These are phyloP conservation scores for Aspergillus tamarii DNA, from an alignment of 2,329 filamentous ascomycete species.

Conservation along the genomic window DNA sequence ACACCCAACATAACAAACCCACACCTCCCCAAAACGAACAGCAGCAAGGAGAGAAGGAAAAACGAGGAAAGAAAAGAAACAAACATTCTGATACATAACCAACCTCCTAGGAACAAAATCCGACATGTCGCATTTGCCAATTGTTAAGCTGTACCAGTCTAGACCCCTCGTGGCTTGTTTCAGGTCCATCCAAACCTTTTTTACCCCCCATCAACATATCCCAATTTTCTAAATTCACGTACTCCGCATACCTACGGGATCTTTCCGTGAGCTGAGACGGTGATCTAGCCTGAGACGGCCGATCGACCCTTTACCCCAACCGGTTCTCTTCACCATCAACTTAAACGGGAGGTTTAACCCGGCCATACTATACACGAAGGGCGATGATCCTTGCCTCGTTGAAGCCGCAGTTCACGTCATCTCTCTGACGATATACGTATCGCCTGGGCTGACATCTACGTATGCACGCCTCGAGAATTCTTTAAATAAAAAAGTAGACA, in stretches of 20 bases:
- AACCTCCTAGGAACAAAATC: neutral
- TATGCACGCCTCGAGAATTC: neutral
- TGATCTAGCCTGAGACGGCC: slow-evolving; percentile 1
- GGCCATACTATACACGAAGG: neutral
- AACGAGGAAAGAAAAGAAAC: neutral
- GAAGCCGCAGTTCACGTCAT: slow-evolving; percentile 2
- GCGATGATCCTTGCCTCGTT: neutral
- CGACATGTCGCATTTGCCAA: neutral
- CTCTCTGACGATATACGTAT: neutral
- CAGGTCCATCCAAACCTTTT: neutral
- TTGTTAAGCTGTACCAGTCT: neutral
- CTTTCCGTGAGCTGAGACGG: slow-evolving; percentile 3
- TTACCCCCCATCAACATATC: neutral
- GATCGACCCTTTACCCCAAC: slow-evolving; percentile 6
- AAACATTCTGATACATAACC: neutral
- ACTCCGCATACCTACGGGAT: slow-evolving; percentile 1
- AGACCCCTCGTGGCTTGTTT: slow-evolving; percentile 9
- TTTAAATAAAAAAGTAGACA: neutral
- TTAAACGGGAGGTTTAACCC: slow-evolving; percentile 1
- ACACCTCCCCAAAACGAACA: neutral
- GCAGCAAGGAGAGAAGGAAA: neutral
- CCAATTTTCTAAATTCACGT: neutral
- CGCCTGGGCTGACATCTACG: neutral
- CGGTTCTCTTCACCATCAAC: neutral
- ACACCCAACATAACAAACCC: neutral